These are phyloP conservation scores for Thielaviopsis musarum DNA, from an alignment of 2,329 filamentous ascomycete species.

Conservation along the genomic window DNA sequence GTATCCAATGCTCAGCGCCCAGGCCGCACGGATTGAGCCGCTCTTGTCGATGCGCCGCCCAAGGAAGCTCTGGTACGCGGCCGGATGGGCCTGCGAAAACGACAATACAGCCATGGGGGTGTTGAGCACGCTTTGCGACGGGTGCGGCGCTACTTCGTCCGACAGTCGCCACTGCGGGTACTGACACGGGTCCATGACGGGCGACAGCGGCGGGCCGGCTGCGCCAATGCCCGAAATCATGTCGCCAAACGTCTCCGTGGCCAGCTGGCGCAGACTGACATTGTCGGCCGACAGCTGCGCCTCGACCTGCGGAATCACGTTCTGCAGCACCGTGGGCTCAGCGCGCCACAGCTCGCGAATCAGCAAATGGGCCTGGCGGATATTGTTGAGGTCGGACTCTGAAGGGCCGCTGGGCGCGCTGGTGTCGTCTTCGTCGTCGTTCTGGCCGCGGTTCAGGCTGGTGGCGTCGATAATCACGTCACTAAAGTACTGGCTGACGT, in stretches of 20 bases:
- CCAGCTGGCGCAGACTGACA: constrained; percentile 66
- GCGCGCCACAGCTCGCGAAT: constrained; percentile 90
- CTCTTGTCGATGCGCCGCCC: constrained; percentile 78
- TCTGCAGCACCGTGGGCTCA: constrained; percentile 71
- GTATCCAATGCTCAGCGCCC: constrained; percentile 68
- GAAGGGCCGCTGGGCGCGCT: constrained; percentile 44
- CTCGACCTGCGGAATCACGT: constrained; percentile 86
- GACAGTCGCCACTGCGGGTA: constrained; percentile 62
- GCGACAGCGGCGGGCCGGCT: constrained; percentile 61
- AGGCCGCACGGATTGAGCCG: constrained; percentile 63
- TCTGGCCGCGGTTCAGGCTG: constrained; percentile 39
- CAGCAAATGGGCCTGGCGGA: constrained; percentile 75
- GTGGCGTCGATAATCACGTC: constrained; percentile 87
- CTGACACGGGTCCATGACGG: constrained; percentile 59
- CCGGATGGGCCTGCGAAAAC: constrained; percentile 66
- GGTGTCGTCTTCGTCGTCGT: constrained; percentile 49
- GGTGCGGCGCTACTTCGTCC: constrained; percentile 35
- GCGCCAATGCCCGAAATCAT: constrained; percentile 89
- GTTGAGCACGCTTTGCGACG: constrained; percentile 48
- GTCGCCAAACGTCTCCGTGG: constrained; percentile 87
- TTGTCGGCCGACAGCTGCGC: constrained; percentile 85
- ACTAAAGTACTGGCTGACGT: constrained; percentile 92
- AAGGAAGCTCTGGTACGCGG: constrained; percentile 70
- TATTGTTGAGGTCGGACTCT: constrained; percentile 71
- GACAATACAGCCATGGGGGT: constrained; percentile 77